Evolutionary conservation across 352 stramenopile genomes (phyloP).

Genomic region (Phytophthora citrophthora): DNA sequence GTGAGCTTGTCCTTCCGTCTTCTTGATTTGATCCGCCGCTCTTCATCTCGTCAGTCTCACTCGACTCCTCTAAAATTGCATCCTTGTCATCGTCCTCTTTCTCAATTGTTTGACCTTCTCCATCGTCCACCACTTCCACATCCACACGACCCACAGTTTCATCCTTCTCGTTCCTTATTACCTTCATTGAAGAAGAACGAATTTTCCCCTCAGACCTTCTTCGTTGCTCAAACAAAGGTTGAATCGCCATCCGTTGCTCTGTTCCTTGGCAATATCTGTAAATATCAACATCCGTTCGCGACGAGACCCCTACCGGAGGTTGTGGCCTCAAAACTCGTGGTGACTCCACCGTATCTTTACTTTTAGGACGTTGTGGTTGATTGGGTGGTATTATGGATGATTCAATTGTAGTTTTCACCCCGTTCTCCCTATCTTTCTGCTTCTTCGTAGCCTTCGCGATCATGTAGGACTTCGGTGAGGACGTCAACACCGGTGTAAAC

Average conservation of each 20-base stretch:
- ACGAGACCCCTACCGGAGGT: constrained; percentile 47
- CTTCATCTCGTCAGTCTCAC: background rate
- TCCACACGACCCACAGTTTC: background rate
- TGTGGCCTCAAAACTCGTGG: constrained; percentile 41
- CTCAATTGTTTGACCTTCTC: background rate
- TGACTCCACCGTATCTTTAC: constrained; percentile 30
- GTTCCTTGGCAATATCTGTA: constrained; percentile 64
- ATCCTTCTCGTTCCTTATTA: constrained; percentile 21
- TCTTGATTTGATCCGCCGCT: constrained; percentile 17
- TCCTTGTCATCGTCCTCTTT: too few species aligned
- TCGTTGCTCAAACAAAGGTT: constrained; percentile 71
- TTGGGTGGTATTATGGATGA: constrained; percentile 1
- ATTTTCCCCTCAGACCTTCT: constrained; percentile 40
- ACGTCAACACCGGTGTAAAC: constrained; percentile 64
- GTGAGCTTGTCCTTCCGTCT: constrained; percentile 8
- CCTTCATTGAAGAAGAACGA: constrained; percentile 34
- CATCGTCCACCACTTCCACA: background rate
- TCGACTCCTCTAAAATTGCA: background rate
- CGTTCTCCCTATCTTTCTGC: background rate
- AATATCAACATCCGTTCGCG: constrained; percentile 60
- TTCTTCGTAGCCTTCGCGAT: constrained; percentile 16
- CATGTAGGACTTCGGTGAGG: constrained; percentile 44
- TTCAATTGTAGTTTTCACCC: background rate
- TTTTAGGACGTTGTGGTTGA: constrained; percentile 19
- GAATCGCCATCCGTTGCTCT: constrained; percentile 71